Evolutionary conservation across 257 asterid genomes (phyloP).

Genomic region (Thymus mandschuricus): DNA sequence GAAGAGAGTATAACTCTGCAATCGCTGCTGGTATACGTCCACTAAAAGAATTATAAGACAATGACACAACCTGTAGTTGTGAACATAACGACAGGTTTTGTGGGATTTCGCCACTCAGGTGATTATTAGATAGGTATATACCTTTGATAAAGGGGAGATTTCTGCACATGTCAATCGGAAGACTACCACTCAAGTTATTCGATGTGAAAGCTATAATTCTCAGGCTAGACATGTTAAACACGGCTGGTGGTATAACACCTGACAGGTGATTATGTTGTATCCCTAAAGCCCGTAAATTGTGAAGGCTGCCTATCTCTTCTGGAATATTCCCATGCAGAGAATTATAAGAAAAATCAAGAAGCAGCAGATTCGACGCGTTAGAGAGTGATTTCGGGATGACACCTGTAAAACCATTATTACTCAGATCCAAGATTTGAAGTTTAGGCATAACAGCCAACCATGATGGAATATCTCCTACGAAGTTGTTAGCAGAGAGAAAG

Average conservation of each 20-base stretch:
- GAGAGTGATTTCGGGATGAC: background rate
- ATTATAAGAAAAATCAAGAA: conserved; percentile 19
- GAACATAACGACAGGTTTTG: conserved; percentile 15
- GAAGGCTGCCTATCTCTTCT: background rate
- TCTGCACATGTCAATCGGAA: background rate
- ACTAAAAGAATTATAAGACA: conserved; percentile 4
- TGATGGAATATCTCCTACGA: background rate
- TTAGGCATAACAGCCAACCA: background rate
- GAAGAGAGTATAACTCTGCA: conserved; percentile 6
- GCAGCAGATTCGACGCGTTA: background rate
- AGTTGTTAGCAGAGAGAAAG: background rate
- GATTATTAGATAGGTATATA: background rate
- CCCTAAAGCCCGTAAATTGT: background rate
- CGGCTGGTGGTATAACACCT: conserved; percentile 5
- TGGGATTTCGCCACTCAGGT: conserved; percentile 27
- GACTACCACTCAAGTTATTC: background rate
- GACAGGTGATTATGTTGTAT: background rate
- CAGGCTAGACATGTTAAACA: background rate
- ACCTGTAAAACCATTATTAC: background rate
- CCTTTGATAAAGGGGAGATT: background rate
- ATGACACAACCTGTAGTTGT: background rate
- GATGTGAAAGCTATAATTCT: background rate
- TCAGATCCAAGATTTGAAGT: background rate
- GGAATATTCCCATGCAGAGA: conserved; percentile 16
- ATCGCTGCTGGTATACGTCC: conserved; percentile 25